Evolutionary conservation across 495 filamentous ascomycete genomes (phyloP), one percentile per base, ranked within the genome.

Genomic region (Hyaloscypha hepaticicola): DNA sequence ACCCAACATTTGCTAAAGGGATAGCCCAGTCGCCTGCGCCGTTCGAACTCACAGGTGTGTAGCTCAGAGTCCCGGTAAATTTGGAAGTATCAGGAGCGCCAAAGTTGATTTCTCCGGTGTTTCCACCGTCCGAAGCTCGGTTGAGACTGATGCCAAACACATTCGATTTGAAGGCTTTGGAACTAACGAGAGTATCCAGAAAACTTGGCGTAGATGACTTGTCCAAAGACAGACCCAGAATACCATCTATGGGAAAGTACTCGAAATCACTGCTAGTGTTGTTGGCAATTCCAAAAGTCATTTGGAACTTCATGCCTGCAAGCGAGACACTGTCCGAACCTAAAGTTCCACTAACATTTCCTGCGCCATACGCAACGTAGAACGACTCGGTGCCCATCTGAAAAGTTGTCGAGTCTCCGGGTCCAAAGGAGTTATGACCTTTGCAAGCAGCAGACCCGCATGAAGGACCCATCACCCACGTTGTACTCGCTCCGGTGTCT

Each of bases 171-270:
- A 96, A 77, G 3, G 82, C 58, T 29, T 83, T 81, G n/a, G 83
- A 75, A 3, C 81, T 66, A n/a, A 76, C 77, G 25, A 94, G 77
- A 27, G 77, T 70, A 38, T 86, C 82, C 76, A 93, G 82, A 68
- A 92, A 85, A 1, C 83, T 87, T 29, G 86, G 81, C 9, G 80
- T 61, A 29, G 79, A 7, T 69, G 77, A 69, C 65, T 76, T 58
- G 75, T 77, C 68, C 76, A 80, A 86, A 8, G 87, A 87, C n/a
- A 96, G 76, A 7, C 90, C 92, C 6, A 96, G 75, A 55, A 96
- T 95, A n/a, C 92, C 92, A 71, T 96, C 92, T 67, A 95, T 89
- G 21, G 91, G 88, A 69, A 92, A 95, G 66, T 80, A 81, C 29
- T 75, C 65, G 74, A 96, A 94, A 55, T 92, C 84, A 56, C 84